A percentile compares a stretch with the other conserved stretches of the same genome.
Evolutionary conservation across 352 stramenopile genomes (phyloP).

Genomic region (Phytophthora megakarya): DNA sequence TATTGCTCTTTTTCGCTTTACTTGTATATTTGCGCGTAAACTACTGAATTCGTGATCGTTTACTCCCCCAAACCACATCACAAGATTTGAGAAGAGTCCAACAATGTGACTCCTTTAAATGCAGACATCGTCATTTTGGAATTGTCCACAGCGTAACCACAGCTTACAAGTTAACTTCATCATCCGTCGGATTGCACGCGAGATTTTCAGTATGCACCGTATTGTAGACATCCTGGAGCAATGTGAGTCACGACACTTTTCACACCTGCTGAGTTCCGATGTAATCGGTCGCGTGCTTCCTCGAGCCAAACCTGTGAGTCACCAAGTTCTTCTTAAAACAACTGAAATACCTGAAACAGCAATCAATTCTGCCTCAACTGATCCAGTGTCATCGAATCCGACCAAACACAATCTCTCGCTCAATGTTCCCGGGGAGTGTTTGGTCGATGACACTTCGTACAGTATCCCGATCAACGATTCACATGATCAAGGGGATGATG

Average conservation of each 20-base stretch:
- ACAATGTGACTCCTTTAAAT: no score
- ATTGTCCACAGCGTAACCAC: no score
- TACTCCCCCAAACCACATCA: no score
- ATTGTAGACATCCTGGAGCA: neutral
- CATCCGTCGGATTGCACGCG: no score
- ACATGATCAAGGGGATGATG: neutral
- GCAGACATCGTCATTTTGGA: no score
- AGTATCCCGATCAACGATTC: neutral
- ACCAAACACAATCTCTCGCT: neutral
- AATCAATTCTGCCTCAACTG: neutral
- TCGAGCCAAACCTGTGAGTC: neutral
- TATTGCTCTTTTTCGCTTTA: no score
- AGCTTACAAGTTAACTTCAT: no score
- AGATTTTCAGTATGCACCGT: neutral
- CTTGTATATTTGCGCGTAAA: no score
- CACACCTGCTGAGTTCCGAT: neutral
- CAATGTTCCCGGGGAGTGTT: neutral
- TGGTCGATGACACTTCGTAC: neutral
- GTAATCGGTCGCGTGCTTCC: neutral
- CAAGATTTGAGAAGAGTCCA: no score
- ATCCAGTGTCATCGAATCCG: neutral
- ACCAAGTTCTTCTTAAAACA: neutral
- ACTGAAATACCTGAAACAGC: neutral
- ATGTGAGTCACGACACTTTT: neutral
- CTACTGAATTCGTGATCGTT: no score